Percentiles rank a stretch among this genome's conserved stretches.
These are phyloP conservation scores for Lumnitzera littorea DNA, from an alignment of 345 rosid species.

Conservation along the genomic window DNA sequence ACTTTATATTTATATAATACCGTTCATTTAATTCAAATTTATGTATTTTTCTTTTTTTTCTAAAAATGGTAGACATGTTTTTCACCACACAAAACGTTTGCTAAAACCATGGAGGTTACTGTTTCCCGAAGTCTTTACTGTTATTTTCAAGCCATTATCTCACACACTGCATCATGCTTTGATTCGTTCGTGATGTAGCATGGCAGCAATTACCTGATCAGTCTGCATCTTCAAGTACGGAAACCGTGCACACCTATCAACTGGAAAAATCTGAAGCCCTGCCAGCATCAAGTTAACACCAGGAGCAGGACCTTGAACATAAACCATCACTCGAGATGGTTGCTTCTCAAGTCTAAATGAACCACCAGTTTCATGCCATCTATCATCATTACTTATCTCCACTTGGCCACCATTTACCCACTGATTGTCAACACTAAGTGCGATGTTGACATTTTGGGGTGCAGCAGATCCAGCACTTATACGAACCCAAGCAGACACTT, in stretches of 20 bases:
- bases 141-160: too few species aligned
- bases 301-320: conserved; percentile 76
- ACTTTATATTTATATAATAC: too few species aligned
- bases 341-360: conserved; percentile 91
- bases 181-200: neutral
- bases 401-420: conserved; percentile 96
- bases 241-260: conserved; percentile 56
- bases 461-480: conserved; percentile 42
- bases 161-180: too few species aligned
- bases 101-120: too few species aligned
- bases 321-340: conserved; percentile 68
- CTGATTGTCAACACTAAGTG: conserved; percentile 74
- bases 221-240: conserved; percentile 45
- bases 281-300: conserved; percentile 78
- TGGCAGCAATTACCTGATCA: conserved; percentile 46
- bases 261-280: conserved; percentile 78
- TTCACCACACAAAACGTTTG: too few species aligned
- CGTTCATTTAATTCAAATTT: too few species aligned
- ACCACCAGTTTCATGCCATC: conserved; percentile 89
- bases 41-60: too few species aligned
- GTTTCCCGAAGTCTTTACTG: too few species aligned
- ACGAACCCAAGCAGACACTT: conserved; percentile 89
- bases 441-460: conserved; percentile 80
- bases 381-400: conserved; percentile 47
- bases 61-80: too few species aligned